phyloP scores from a whole-genome alignment of 1,139 yeast genomes.

The Taphrina pruni region DNA sequence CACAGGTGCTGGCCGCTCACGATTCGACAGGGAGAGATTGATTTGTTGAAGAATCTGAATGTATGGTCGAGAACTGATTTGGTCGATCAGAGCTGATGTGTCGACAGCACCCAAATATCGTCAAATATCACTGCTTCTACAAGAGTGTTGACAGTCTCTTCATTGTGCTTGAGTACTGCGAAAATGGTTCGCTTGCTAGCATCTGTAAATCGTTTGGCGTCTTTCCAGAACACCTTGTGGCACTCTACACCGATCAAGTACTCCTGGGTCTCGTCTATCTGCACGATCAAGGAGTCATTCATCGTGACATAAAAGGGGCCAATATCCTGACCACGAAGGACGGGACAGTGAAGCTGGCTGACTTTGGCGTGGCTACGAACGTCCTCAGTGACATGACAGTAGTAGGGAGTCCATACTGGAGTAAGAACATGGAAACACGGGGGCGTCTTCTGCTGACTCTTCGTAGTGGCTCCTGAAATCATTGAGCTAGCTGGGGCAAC shows the following conservation, averaged over 20 bases:
- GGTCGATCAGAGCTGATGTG: neutral
- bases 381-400: slow-evolving; percentile 48
- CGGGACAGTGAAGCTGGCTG: slow-evolving; percentile 72
- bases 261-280: slow-evolving; percentile 72
- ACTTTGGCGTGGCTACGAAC: slow-evolving; percentile 75
- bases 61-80: slow-evolving; percentile 56
- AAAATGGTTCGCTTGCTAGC: slow-evolving; percentile 82
- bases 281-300: slow-evolving; percentile 75
- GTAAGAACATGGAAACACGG: slow-evolving; percentile 18
- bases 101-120: slow-evolving; percentile 78
- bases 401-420: slow-evolving; percentile 82
- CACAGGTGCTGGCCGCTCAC: neutral
- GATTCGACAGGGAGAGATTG: slow-evolving; percentile 56
- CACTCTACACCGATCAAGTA: slow-evolving; percentile 70
- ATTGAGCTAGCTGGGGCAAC: slow-evolving; percentile 82
- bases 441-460: neutral
- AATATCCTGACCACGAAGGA: slow-evolving; percentile 68
- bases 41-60: slow-evolving; percentile 68
- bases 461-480: slow-evolving; percentile 74
- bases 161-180: slow-evolving; percentile 80
- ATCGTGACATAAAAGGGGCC: slow-evolving; percentile 80
- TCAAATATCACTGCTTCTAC: slow-evolving; percentile 86
- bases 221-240: slow-evolving; percentile 66
- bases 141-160: slow-evolving; percentile 69
- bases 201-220: slow-evolving; percentile 63